These are phyloP conservation scores for Coemansia sp. DNA, from an alignment of 371 early-diverging fungal species.

Conservation along the genomic window DNA sequence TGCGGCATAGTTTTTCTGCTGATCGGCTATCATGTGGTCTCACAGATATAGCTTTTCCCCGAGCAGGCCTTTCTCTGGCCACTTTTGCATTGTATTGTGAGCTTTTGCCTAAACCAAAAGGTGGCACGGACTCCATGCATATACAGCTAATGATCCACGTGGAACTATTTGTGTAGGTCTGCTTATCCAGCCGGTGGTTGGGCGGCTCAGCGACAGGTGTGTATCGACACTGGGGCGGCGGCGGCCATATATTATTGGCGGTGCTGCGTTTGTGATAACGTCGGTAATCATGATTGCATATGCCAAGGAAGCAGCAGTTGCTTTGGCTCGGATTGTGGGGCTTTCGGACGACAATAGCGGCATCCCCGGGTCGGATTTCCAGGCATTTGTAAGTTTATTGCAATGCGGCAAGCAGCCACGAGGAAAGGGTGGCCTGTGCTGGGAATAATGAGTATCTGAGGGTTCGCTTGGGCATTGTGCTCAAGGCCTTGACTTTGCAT, in stretches of 20 bases:
- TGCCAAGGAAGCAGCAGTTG: conserved; percentile 33
- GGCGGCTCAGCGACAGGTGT: conserved; percentile 72
- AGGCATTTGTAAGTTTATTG: conserved; percentile 54
- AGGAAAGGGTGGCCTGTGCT: conserved; percentile 7
- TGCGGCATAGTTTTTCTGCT: background rate
- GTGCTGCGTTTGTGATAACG: conserved; percentile 67
- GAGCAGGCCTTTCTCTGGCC: background rate
- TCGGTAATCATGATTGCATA: conserved; percentile 44
- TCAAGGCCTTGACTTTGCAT: background rate
- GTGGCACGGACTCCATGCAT: background rate
- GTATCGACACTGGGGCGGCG: conserved; percentile 67
- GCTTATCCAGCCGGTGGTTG: conserved; percentile 81
- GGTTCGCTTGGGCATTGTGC: background rate
- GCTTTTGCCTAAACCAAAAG: background rate
- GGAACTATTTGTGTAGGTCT: conserved; percentile 47
- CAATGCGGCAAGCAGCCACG: conserved; percentile 53
- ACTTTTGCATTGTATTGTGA: background rate
- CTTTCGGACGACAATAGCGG: conserved; percentile 3
- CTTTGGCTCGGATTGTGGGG: conserved; percentile 8
- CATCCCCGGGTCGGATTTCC: conserved; percentile 22
- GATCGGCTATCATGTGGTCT: conserved; percentile 5
- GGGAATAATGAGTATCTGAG: background rate
- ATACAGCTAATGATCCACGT: background rate
- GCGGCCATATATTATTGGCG: conserved; percentile 67
- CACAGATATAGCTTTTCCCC: background rate